Evolutionary conservation across 768 basidiomycete genomes (phyloP), one percentile per base, ranked within the genome.

Genomic region (Suillus hirtellus): DNA sequence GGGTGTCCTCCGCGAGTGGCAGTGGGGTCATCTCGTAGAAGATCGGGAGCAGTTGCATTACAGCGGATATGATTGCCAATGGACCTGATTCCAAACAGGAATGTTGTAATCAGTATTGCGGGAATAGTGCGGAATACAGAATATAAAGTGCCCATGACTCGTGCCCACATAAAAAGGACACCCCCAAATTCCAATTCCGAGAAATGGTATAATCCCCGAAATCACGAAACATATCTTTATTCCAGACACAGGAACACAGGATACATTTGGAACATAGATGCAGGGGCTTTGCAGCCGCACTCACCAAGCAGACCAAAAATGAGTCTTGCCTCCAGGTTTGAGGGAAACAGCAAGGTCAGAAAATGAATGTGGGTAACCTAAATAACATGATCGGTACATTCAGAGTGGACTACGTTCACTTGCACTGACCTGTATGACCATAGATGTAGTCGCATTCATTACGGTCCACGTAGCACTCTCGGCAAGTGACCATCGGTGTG

Each of bases 291-390:
- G 10, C 17, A 44, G 11, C 34, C 10, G n/a, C 24, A 78, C 81
- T 46, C 66, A 89, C 89, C 94, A 19, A 99, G 85, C 11, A 98
- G 82, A 47, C 85, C 78, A 70, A 94, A 89, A 54, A 99, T 94
- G 44, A 99, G 84, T 40, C 89, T 80, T 4, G 87, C 90, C 78
- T 99, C 97, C 27, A 96, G 83, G 31, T 84, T 80, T 24, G 96
- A 98, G 8, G 97, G 97, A 73, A 93, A 99, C 11, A 99, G 82
- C 12, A 99, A 83, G 8, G 97, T 96, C 60, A 99, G 82, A 75
- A 99, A 98, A 75, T 99, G 97, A 58, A 99, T 97, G 73, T 99
- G 96, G 0, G 97, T 96, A 58, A 95, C 90, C 94, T 98, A 71
- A 1, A 19, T 60, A 15, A 8, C 27, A 21, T 4, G 7, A 37